Evolutionary conservation across 768 basidiomycete genomes (phyloP).

Genomic region (Trametes cingulata): DNA sequence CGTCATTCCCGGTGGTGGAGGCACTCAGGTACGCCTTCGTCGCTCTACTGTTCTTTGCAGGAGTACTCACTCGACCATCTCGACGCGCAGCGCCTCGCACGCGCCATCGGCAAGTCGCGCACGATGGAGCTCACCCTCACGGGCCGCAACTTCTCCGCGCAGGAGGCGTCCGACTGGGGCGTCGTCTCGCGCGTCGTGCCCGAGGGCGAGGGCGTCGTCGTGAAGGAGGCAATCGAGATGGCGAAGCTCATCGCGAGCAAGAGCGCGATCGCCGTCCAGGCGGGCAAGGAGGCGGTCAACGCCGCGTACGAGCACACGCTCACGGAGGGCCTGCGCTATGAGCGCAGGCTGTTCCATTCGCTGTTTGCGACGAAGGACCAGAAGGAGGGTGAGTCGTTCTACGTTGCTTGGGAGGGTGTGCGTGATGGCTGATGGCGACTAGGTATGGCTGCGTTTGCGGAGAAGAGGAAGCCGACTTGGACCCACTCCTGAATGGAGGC

Average conservation of each 20-base stretch:
- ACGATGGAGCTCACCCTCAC: slow-evolving; percentile 95
- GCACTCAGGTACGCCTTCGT: slow-evolving; percentile 51
- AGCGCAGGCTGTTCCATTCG: slow-evolving; percentile 87
- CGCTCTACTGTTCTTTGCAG: not conserved
- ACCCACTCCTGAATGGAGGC: slow-evolving; percentile 49
- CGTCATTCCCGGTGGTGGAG: slow-evolving; percentile 92
- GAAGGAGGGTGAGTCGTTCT: slow-evolving; percentile 75
- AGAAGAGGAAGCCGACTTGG: slow-evolving; percentile 89
- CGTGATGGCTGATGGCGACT: slow-evolving; percentile 11
- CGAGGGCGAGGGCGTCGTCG: slow-evolving; percentile 75
- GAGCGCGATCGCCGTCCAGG: slow-evolving; percentile 79
- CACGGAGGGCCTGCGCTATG: slow-evolving; percentile 81
- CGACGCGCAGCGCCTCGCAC: slow-evolving; percentile 66
- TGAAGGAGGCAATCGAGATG: slow-evolving; percentile 83
- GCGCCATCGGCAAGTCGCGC: slow-evolving; percentile 85
- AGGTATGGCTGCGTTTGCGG: slow-evolving; percentile 95
- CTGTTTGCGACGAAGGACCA: slow-evolving; percentile 93
- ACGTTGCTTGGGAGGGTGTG: not conserved
- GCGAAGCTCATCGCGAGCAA: slow-evolving; percentile 80
- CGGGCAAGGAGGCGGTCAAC: slow-evolving; percentile 93
- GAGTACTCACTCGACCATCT: not conserved
- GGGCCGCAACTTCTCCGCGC: slow-evolving; percentile 76
- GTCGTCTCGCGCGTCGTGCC: slow-evolving; percentile 80
- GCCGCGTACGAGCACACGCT: slow-evolving; percentile 84
- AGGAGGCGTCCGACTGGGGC: slow-evolving; percentile 86